phyloP scores from a whole-genome alignment of 1,284 basidiomycete species.

The Xanthoconium separans region DNA sequence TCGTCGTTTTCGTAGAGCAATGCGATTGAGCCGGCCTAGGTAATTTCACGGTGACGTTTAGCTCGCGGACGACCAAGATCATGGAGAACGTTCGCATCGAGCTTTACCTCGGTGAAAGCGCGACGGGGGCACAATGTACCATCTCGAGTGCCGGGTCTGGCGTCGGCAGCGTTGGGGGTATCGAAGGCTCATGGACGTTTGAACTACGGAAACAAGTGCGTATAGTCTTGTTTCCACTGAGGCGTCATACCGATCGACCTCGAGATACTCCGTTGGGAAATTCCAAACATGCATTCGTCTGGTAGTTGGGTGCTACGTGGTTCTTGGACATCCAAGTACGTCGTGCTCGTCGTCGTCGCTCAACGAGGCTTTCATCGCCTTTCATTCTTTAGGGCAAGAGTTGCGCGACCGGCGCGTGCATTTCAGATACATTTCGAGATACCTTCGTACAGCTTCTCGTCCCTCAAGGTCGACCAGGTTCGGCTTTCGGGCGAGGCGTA shows the following conservation, averaged over 20 bases:
- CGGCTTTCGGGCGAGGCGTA: slow-evolving; percentile 79
- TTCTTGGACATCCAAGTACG: slow-evolving; percentile 69
- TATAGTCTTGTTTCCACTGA: background rate
- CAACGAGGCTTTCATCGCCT: background rate
- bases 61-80: slow-evolving; percentile 61
- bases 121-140: slow-evolving; percentile 64
- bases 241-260: background rate
- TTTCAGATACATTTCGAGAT: slow-evolving; percentile 74
- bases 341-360: slow-evolving; percentile 4
- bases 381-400: slow-evolving; percentile 29
- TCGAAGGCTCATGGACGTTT: slow-evolving; percentile 69
- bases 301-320: slow-evolving; percentile 75
- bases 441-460: slow-evolving; percentile 73
- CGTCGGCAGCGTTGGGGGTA: slow-evolving; percentile 39
- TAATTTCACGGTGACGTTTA: slow-evolving; percentile 68
- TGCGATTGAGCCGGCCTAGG: slow-evolving; percentile 42
- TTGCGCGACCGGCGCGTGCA: slow-evolving; percentile 62
- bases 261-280: slow-evolving; percentile 74
- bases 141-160: slow-evolving; percentile 59
- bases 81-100: slow-evolving; percentile 74
- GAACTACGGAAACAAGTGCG: slow-evolving; percentile 66
- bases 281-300: slow-evolving; percentile 65
- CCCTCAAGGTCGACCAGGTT: slow-evolving; percentile 82
- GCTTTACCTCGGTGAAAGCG: slow-evolving; percentile 71
- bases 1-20: background rate